phyloP scores from a whole-genome alignment of 331 rosid species.

The Cydonia oblonga region DNA sequence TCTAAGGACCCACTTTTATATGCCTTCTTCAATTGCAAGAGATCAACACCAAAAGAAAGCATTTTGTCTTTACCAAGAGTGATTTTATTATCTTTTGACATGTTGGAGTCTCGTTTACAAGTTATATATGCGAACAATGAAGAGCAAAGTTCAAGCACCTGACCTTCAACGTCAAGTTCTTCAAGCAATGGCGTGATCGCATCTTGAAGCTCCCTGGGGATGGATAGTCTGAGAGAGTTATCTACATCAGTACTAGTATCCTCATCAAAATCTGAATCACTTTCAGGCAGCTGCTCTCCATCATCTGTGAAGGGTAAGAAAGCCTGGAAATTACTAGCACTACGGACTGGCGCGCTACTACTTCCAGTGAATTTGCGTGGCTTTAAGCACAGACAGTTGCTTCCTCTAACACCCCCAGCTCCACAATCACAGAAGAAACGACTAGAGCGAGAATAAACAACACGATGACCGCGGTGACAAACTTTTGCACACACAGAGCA shows the following conservation, averaged over 20 bases:
- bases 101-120: slow-evolving; percentile 63
- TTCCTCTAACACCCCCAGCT: slow-evolving; percentile 98
- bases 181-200: slow-evolving; percentile 53
- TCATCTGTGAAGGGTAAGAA: slow-evolving; percentile 73
- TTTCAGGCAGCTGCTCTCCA: slow-evolving; percentile 85
- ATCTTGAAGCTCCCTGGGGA: slow-evolving; percentile 83
- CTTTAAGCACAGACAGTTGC: slow-evolving; percentile 90
- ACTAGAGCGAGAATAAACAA: slow-evolving; percentile 98
- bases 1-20: slow-evolving; percentile 96
- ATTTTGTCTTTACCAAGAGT: slow-evolving; percentile 77
- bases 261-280: slow-evolving; percentile 95
- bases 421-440: slow-evolving; percentile 99
- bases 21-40: slow-evolving; percentile 87
- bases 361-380: slow-evolving; percentile 84
- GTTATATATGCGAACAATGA: slow-evolving; percentile 66
- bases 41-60: slow-evolving; percentile 70
- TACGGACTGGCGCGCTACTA: slow-evolving; percentile 53
- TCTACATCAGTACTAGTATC: slow-evolving; percentile 61
- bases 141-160: slow-evolving; percentile 74
- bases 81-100: slow-evolving; percentile 71
- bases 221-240: slow-evolving; percentile 38
- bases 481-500: slow-evolving; percentile 99
- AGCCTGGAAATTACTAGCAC: slow-evolving; percentile 57
- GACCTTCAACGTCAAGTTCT: slow-evolving; percentile 80
- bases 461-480: slow-evolving; percentile 98